Evolutionary conservation across 768 basidiomycete genomes (phyloP), one percentile per base, ranked within the genome.

Genomic region (Podaxis sp.): DNA sequence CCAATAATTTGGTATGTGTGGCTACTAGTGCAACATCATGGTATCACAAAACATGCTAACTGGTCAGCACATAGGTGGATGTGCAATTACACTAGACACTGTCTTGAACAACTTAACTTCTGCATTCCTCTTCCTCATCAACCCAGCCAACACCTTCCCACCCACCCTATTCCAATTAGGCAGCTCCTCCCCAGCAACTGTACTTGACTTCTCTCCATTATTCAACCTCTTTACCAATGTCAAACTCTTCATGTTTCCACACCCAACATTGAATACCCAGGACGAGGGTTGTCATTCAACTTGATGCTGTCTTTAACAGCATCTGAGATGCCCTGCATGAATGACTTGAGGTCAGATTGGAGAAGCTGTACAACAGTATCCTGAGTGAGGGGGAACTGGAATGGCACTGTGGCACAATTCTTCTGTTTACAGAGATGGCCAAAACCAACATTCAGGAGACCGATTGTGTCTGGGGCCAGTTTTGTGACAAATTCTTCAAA

Each of bases 241-340:
- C 27, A 73, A 75, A 21, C 63, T 62, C 50, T 57, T 61, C 14
- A 65, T 62, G 42, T 66, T 69, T 5, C 62, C 69, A 59, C 72
- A 73, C 6, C 73, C 72, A 11, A 65, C 68, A 51, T 75, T 75
- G 62, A 72, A 75, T 6, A 71, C 65, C 68, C 69, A 72, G 10
- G 69, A 68, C 1, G 64, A 61, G 74, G 73, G 56, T 74, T 74
- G 16, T 64, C 73, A 46, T 71, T 75, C 57, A 74, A 53, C 14
- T 55, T 47, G 18, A 75, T 65, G 37, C 42, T 55, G 47, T 64
- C 55, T 36, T 47, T 59, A 47, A 74, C 64, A 18, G 67, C 65
- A 6, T 62, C 63, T 18, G 67, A 59, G 53, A 75, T 55, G 63
- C 73, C 74, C 27, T 63, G 59, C 16, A 61, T 58, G 56, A 62